Percentiles rank a stretch among this genome's conserved stretches.
phyloP scores from a whole-genome alignment of 352 stramenopile genomes.

The Phytophthora constricta region DNA sequence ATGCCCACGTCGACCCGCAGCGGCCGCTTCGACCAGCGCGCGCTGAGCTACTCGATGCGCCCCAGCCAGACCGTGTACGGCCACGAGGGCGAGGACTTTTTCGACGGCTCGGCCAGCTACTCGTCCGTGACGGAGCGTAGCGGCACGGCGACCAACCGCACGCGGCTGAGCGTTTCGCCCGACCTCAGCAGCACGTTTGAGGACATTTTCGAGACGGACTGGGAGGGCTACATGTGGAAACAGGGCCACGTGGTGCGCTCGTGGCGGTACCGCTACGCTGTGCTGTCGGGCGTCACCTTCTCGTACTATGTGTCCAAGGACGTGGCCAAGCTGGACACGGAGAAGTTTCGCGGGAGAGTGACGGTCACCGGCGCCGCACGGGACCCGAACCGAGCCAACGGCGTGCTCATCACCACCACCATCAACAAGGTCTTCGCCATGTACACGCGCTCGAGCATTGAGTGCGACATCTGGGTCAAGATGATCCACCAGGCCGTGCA shows the following conservation, averaged over 20 bases:
- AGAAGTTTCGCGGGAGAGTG: conserved; percentile 85
- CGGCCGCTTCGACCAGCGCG: conserved; percentile 40
- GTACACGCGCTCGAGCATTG: conserved; percentile 81
- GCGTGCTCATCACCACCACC: conserved; percentile 84
- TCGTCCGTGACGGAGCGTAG: conserved; percentile 63
- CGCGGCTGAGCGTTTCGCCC: conserved; percentile 68
- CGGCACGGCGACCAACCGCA: conserved; percentile 35
- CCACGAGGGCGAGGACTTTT: conserved; percentile 57
- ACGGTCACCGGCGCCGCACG: conserved; percentile 75
- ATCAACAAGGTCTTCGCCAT: conserved; percentile 89
- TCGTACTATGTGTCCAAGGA: conserved; percentile 88
- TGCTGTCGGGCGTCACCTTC: conserved; percentile 82
- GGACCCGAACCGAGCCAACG: conserved; percentile 72
- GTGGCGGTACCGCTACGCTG: conserved; percentile 85
- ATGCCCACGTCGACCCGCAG: conserved; percentile 36
- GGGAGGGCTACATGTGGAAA: conserved; percentile 90
- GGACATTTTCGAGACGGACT: conserved; percentile 88
- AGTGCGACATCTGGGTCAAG: conserved; percentile 86
- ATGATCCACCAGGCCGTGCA: conserved; percentile 84
- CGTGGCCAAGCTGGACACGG: conserved; percentile 75
- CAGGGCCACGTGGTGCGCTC: conserved; percentile 87
- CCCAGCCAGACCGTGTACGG: conserved; percentile 76
- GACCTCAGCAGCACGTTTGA: conserved; percentile 79
- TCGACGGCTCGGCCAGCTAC: conserved; percentile 57
- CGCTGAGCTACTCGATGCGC: conserved; percentile 60